Percentiles rank a stretch among this genome's conserved stretches.
phyloP scores from a whole-genome alignment of 2,329 filamentous ascomycete species.

The Ophiocordyceps camponoti-floridani region DNA sequence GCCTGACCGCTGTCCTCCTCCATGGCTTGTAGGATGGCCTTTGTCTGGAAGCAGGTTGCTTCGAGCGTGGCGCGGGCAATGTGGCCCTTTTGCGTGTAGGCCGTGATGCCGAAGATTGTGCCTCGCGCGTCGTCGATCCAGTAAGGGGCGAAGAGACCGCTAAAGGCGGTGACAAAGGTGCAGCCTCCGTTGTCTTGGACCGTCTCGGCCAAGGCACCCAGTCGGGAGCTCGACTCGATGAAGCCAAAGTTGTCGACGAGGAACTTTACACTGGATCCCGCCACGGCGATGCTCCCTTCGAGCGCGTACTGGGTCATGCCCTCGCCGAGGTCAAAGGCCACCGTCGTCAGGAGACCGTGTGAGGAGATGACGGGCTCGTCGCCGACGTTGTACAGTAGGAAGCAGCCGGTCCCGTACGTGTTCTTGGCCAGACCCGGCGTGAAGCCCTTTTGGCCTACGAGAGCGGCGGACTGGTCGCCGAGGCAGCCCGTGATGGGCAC shows the following conservation, averaged over 20 bases:
- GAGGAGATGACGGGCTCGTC: slow-evolving; percentile 70
- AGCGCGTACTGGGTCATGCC: slow-evolving; percentile 47
- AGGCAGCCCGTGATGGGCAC: slow-evolving; percentile 66
- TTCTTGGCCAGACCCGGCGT: slow-evolving; percentile 72
- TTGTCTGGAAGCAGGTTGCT: slow-evolving; percentile 83
- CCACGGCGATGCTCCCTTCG: slow-evolving; percentile 71
- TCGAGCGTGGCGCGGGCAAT: slow-evolving; percentile 81
- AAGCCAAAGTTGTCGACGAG: slow-evolving; percentile 47
- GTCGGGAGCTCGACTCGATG: slow-evolving; percentile 31
- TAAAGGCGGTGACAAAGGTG: slow-evolving; percentile 79
- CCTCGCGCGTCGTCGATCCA: slow-evolving; percentile 90
- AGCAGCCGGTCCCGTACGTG: slow-evolving; percentile 81
- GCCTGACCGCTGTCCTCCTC: slow-evolving; percentile 65
- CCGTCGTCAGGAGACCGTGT: slow-evolving; percentile 67
- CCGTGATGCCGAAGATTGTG: slow-evolving; percentile 72
- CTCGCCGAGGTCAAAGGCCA: slow-evolving; percentile 65
- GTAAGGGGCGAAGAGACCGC: slow-evolving; percentile 79
- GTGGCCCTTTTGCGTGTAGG: slow-evolving; percentile 67
- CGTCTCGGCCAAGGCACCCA: slow-evolving; percentile 28
- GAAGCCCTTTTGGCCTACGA: slow-evolving; percentile 78
- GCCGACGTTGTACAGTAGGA: slow-evolving; percentile 78
- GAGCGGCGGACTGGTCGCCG: slow-evolving; percentile 71
- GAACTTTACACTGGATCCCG: slow-evolving; percentile 65
- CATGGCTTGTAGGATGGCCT: slow-evolving; percentile 85
- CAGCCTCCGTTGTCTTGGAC: slow-evolving; percentile 63